Conservation (phyloP, 176 grass and related monocot species). For the Triticum urartu region DNA sequence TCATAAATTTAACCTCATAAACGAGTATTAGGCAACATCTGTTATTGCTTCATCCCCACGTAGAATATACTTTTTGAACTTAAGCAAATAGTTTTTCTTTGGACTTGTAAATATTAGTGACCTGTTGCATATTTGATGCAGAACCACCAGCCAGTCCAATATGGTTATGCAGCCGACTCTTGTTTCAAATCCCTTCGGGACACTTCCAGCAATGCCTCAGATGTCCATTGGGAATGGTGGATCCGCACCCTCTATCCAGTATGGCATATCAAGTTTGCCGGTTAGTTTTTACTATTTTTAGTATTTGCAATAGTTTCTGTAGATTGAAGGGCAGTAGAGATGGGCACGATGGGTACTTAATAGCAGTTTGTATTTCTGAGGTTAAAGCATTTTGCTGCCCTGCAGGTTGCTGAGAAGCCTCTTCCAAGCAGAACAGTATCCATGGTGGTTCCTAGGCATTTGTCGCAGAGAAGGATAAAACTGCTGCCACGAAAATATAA, state of each 20-base stretch:
- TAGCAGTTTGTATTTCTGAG: background rate
- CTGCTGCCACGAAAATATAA: constrained; percentile 75
- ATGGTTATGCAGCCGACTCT: constrained; percentile 73
- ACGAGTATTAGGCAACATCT: constrained; percentile 2
- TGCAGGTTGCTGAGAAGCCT: constrained; percentile 87
- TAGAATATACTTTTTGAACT: background rate
- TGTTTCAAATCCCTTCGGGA: constrained; percentile 86
- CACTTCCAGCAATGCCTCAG: constrained; percentile 88
- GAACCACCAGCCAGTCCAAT: constrained; percentile 52
- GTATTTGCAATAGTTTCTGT: constrained; percentile 14
- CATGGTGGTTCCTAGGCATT: constrained; percentile 77
- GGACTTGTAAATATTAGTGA: constrained; percentile 19
- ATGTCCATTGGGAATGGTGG: constrained; percentile 88
- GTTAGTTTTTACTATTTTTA: constrained; percentile 40
- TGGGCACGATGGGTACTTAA: background rate
- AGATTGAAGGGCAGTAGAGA: background rate
- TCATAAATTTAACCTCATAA: constrained; percentile 1
- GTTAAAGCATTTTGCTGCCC: constrained; percentile 19
- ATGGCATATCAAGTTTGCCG: constrained; percentile 97
- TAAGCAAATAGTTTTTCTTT: background rate
- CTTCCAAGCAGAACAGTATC: constrained; percentile 56
- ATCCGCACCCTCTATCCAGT: constrained; percentile 84
- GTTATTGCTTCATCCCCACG: background rate
- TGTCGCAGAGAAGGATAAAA: constrained; percentile 90
- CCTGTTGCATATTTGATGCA: constrained; percentile 41